Evolutionary conservation across 2,329 filamentous ascomycete species (phyloP).

Genomic region (Xylariaceae sp.): DNA sequence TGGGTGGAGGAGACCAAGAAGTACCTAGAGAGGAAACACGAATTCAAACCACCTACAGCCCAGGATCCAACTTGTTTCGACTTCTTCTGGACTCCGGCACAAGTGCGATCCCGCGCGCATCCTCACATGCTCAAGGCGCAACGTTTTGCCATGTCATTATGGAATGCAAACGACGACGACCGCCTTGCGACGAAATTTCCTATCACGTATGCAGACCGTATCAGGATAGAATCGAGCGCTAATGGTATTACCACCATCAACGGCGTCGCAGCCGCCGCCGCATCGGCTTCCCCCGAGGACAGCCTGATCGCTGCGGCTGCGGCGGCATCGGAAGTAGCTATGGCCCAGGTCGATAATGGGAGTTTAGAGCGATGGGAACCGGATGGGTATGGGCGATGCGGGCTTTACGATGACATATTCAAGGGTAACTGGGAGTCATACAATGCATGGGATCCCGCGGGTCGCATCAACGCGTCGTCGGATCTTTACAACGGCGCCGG

Average conservation of each 20-base stretch:
- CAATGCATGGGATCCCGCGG: conserved; percentile 53
- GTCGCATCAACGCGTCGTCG: conserved; percentile 49
- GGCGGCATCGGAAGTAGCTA: conserved; percentile 44
- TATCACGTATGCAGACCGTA: conserved; percentile 64
- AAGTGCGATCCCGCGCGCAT: conserved; percentile 64
- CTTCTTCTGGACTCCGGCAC: conserved; percentile 69
- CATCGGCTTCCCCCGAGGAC: conserved; percentile 27
- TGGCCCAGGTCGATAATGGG: conserved; percentile 68
- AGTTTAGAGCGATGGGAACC: conserved; percentile 70
- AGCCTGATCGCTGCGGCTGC: conserved; percentile 29
- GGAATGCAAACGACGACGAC: conserved; percentile 54
- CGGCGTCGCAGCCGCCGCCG: conserved; percentile 21
- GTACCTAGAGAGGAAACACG: conserved; percentile 51
- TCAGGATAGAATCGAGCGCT: conserved; percentile 58
- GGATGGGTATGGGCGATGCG: conserved; percentile 59
- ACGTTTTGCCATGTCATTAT: conserved; percentile 62
- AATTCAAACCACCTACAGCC: conserved; percentile 51
- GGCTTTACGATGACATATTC: conserved; percentile 53
- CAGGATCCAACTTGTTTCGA: conserved; percentile 68
- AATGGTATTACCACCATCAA: conserved; percentile 32
- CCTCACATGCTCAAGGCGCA: conserved; percentile 61
- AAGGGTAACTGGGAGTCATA: conserved; percentile 52
- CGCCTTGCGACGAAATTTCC: conserved; percentile 58
- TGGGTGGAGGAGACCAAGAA: conserved; percentile 56
- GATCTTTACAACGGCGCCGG: conserved; percentile 57